Conservation (phyloP, 139 green algal species). For the Chara braunii region DNA sequence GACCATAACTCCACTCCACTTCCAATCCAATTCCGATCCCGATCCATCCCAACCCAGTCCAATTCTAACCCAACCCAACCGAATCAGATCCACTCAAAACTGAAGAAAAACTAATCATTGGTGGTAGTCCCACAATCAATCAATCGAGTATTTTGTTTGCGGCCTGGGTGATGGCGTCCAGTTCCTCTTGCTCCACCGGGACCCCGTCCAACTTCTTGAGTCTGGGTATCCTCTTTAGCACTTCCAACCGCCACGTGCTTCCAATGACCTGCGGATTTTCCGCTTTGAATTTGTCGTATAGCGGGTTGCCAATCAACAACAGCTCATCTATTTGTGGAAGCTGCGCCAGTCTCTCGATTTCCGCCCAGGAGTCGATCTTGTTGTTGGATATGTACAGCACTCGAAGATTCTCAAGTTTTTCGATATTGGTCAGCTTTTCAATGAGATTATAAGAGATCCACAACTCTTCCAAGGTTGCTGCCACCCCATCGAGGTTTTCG, state of each 20-base stretch:
- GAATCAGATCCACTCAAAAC: no score
- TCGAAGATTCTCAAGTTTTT: slow-evolving; percentile 68
- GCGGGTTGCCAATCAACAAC: slow-evolving; percentile 78
- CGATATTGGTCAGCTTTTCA: slow-evolving; percentile 69
- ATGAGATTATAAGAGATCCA: slow-evolving; percentile 91
- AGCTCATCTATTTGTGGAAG: slow-evolving; percentile 64
- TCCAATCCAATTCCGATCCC: no score
- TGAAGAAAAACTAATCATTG: no score
- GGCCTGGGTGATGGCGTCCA: no score
- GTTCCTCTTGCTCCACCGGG: background rate
- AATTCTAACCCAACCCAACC: no score
- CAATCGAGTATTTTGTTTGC: no score
- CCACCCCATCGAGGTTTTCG: slow-evolving; percentile 80
- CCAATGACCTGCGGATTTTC: background rate
- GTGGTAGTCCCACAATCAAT: no score
- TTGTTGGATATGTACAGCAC: slow-evolving; percentile 88
- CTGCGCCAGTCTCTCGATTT: slow-evolving; percentile 60
- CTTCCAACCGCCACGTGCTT: slow-evolving; percentile 17
- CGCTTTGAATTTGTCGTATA: slow-evolving; percentile 60
- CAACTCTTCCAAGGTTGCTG: slow-evolving; percentile 80
- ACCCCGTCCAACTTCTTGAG: background rate
- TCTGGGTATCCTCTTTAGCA: background rate
- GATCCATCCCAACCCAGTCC: no score
- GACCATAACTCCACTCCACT: no score
- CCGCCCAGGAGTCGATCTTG: slow-evolving; percentile 60